phyloP scores from a whole-genome alignment of 768 basidiomycete genomes.

The Tricholoma matsutake region DNA sequence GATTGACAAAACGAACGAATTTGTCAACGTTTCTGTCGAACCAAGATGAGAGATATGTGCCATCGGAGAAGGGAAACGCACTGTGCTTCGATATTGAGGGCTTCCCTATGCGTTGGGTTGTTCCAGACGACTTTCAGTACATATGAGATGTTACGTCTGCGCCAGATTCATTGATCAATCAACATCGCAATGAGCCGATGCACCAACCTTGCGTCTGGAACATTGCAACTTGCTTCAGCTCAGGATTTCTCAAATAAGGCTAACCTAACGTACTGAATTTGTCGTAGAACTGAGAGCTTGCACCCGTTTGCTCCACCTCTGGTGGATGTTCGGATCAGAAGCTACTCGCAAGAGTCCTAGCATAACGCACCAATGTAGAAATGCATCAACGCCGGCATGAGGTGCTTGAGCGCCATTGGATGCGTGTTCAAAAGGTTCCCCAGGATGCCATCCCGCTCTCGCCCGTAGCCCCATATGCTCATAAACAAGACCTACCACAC shows the following conservation, averaged over 20 bases:
- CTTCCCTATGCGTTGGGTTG: conserved; percentile 84
- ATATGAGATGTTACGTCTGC: conserved; percentile 80
- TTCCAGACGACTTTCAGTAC: conserved; percentile 91
- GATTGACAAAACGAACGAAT: conserved; percentile 93
- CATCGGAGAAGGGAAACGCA: conserved; percentile 28
- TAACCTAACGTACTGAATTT: conserved; percentile 80
- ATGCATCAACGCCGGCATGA: conserved; percentile 88
- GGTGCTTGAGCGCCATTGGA: conserved; percentile 78
- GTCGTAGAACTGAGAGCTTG: conserved; percentile 98
- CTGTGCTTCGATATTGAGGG: conserved; percentile 78
- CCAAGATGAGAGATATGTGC: background rate
- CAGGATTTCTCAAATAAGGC: background rate
- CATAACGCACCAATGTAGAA: conserved; percentile 82
- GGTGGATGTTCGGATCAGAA: conserved; percentile 2
- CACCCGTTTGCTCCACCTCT: conserved; percentile 98
- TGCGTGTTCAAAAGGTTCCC: conserved; percentile 83
- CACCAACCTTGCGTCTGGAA: conserved; percentile 51
- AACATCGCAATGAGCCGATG: background rate
- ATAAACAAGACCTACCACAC: conserved; percentile 63
- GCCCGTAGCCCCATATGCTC: conserved; percentile 64
- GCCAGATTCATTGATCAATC: background rate
- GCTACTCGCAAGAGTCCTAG: background rate
- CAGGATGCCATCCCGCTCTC: conserved; percentile 69
- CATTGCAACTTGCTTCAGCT: conserved; percentile 5
- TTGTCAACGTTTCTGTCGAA: conserved; percentile 77